Evolutionary conservation across 1,284 basidiomycete genomes (phyloP).

Genomic region (Ganoderma lucidum): DNA sequence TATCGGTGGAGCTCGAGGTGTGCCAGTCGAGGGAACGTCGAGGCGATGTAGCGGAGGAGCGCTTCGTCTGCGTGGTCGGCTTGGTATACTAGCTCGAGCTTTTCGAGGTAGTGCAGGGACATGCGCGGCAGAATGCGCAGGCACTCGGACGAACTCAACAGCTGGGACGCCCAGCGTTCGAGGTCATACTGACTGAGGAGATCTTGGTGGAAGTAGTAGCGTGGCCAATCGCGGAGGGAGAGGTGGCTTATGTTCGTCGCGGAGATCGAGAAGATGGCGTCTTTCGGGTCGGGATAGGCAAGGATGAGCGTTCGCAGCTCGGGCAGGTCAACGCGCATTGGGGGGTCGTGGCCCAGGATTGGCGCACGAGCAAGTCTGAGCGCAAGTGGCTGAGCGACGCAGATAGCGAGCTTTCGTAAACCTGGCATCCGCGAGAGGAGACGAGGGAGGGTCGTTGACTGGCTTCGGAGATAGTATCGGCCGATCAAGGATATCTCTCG

Average conservation of each 20-base stretch:
- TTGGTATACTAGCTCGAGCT: slow-evolving; percentile 18
- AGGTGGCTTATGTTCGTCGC: slow-evolving; percentile 5
- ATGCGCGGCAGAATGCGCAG: slow-evolving; percentile 17
- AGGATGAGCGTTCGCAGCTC: slow-evolving; percentile 11
- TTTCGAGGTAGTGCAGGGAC: slow-evolving; percentile 10
- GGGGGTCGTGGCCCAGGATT: slow-evolving; percentile 7
- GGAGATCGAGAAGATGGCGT: slow-evolving; percentile 19
- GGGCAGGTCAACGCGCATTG: not conserved
- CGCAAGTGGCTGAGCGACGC: slow-evolving; percentile 6
- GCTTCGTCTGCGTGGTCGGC: slow-evolving; percentile 18
- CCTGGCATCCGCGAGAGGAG: slow-evolving; percentile 10
- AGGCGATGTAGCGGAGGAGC: slow-evolving; percentile 18
- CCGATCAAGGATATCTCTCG: slow-evolving; percentile 10
- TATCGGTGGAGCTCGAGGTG: slow-evolving; percentile 24
- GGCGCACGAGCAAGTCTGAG: slow-evolving; percentile 11
- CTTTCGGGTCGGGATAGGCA: slow-evolving; percentile 21
- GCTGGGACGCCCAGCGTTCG: slow-evolving; percentile 11
- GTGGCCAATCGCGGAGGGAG: slow-evolving; percentile 23
- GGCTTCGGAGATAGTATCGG: slow-evolving; percentile 12
- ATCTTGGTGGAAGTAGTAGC: slow-evolving; percentile 18
- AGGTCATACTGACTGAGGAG: not conserved
- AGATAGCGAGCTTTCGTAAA: slow-evolving; percentile 7
- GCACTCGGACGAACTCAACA: slow-evolving; percentile 21
- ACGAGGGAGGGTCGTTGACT: slow-evolving; percentile 8
- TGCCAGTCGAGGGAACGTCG: slow-evolving; percentile 11